phyloP scores from a whole-genome alignment of 495 filamentous ascomycete genomes.

The Penicillium mononematosum region DNA sequence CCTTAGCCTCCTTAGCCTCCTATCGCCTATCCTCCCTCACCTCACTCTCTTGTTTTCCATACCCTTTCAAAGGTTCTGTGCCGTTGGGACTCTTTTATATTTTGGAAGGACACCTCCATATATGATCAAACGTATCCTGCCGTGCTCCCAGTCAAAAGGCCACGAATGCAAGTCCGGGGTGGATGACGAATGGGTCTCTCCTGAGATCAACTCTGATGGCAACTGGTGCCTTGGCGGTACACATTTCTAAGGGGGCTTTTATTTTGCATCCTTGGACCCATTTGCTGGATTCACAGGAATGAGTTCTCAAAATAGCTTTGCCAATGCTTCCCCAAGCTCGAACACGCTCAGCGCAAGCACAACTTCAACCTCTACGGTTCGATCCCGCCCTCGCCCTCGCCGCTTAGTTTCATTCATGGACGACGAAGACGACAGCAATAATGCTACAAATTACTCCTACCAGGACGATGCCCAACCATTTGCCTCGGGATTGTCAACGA shows the following conservation, averaged over 20 bases:
- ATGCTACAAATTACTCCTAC: conserved; percentile 18
- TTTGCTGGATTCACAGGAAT: conserved; percentile 36
- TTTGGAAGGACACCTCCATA: conserved; percentile 5
- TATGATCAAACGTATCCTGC: conserved; percentile 10
- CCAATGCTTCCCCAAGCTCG: conserved; percentile 41
- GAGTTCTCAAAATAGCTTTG: conserved; percentile 44
- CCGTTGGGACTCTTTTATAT: neutral
- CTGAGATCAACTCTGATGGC: conserved; percentile 42
- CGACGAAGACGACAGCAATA: conserved; percentile 31
- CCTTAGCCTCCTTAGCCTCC: conserved; percentile 19
- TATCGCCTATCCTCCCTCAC: conserved; percentile 20
- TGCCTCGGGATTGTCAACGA: conserved; percentile 36
- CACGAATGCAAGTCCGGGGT: conserved; percentile 41
- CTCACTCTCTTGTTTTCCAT: conserved; percentile 9
- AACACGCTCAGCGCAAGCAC: conserved; percentile 36
- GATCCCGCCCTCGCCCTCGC: conserved; percentile 46
- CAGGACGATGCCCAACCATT: conserved; percentile 31
- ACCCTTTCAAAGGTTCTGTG: neutral
- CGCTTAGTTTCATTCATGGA: conserved; percentile 46
- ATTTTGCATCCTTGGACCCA: conserved; percentile 21
- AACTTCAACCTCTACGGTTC: conserved; percentile 39
- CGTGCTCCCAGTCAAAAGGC: conserved; percentile 19
- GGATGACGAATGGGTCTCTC: conserved; percentile 49
- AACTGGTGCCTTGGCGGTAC: conserved; percentile 41
- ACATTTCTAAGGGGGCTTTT: conserved; percentile 31